Base-by-base conservation (phyloP, 495 filamentous ascomycete species). In the Endocarpon pusillum region DNA sequence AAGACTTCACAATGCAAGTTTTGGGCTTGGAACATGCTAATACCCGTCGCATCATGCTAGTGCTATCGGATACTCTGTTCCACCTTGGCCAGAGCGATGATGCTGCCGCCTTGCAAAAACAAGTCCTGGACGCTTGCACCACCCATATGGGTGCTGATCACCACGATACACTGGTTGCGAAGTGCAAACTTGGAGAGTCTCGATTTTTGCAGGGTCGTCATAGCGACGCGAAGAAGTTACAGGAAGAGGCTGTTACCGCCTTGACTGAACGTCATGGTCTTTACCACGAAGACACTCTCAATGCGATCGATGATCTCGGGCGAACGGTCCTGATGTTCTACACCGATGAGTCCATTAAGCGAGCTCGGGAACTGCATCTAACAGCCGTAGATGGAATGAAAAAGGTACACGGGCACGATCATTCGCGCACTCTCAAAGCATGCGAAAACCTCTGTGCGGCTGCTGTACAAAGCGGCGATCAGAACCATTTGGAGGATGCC, bases 371-470 rank as follows among this genome's bases (percentile, higher is more conserved):
- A 17, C 32, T 55, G 1, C 48, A 54, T 34, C 14, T 14, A 3
- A 19, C 32, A 21, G 51, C 50, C 9, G 38, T 51, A 20, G 34
- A 42, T 19, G 54, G 49, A 15, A 41, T 58, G 33, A 45, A 38
- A 21, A 44, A 54, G 31, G 42, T 22, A 3, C 44, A 56, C 19
- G 54, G 52, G 2, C 34, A 32, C 19, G 46, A 32, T 0, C 48
- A 62, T 43, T 25, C 48, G 7, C 37, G 47, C 8, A 55, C 52
- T 1, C 43, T 63, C 1, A 45, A 36, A 3, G 44, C 43, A 10
- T 46, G 42, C 28, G 50, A 59, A 21, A 20, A 36, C 4, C 17
- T 34, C 10, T 8, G 16, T 4, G 15, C 33, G 10, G 26, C 32
- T 2, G 20, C 18, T 16, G 3, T 7, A 3, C 29, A 11, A 23